These are phyloP conservation scores for Zelonia costaricensis DNA, from an alignment of 208 protist genomes.

Conservation along the genomic window DNA sequence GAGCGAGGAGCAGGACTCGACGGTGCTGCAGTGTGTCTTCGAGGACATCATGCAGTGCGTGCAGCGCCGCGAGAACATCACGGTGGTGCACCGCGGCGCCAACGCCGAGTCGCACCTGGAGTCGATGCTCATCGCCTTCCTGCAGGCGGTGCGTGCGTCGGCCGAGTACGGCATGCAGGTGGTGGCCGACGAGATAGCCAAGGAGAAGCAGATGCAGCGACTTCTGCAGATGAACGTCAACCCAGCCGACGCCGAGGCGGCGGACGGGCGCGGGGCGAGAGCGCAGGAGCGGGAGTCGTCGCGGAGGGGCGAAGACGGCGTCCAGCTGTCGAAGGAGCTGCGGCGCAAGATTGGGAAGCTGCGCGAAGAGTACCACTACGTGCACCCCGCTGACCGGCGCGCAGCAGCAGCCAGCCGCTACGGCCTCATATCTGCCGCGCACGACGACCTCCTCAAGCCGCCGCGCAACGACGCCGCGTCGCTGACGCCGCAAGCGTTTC, in stretches of 20 bases:
- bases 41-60: conserved; percentile 59
- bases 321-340: conserved; percentile 57
- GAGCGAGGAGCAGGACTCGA: conserved; percentile 30
- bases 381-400: conserved; percentile 23
- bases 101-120: conserved; percentile 64
- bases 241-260: conserved; percentile 12
- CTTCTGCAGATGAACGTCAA: conserved; percentile 78
- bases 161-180: conserved; percentile 90
- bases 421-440: conserved; percentile 69
- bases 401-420: conserved; percentile 46
- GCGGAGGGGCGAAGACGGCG: conserved; percentile 13
- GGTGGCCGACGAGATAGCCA: conserved; percentile 88
- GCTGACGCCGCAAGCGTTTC: conserved; percentile 56
- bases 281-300: conserved; percentile 14
- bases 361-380: conserved; percentile 45
- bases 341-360: conserved; percentile 43
- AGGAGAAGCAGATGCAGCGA: conserved; percentile 91
- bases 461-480: conserved; percentile 60
- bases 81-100: conserved; percentile 74
- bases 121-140: conserved; percentile 54
- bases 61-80: conserved; percentile 79
- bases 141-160: conserved; percentile 53
- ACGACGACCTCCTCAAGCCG: conserved; percentile 62
- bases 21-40: conserved; percentile 53
- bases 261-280: conserved; percentile 20